Evolutionary conservation across 306 rosid genomes (phyloP).

Genomic region (Acacia acuminata): DNA sequence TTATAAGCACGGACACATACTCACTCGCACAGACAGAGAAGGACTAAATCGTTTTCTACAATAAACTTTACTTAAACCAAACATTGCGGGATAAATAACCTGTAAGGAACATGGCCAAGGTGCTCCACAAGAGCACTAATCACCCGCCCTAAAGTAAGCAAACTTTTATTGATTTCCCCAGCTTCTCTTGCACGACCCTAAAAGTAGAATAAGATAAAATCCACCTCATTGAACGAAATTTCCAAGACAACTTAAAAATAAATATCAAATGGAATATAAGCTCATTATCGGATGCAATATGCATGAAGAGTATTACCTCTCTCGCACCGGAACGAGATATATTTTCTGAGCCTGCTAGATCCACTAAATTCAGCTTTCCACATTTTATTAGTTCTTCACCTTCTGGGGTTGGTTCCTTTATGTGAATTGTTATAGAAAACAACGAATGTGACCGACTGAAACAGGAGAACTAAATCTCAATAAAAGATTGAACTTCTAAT

Average conservation of each 20-base stretch:
- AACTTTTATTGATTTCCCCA: constrained; percentile 96
- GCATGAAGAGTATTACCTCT: constrained; percentile 61
- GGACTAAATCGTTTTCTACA: not conserved
- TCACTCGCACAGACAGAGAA: not conserved
- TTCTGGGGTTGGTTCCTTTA: constrained; percentile 95
- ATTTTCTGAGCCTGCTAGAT: constrained; percentile 96
- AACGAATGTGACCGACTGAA: constrained; percentile 97
- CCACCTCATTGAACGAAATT: not conserved
- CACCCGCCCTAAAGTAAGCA: constrained; percentile 94
- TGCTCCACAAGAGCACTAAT: constrained; percentile 95
- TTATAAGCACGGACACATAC: not conserved
- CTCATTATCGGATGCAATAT: not conserved
- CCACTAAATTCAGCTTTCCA: constrained; percentile 95
- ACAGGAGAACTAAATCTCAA: not conserved
- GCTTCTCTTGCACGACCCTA: constrained; percentile 99
- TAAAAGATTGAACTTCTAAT: not conserved
- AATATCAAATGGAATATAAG: constrained; percentile 1
- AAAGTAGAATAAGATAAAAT: constrained; percentile 21
- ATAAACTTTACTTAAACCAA: not conserved
- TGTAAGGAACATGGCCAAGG: constrained; percentile 96
- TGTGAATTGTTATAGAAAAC: constrained; percentile 96
- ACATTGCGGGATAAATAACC: constrained; percentile 41
- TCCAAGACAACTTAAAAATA: not conserved
- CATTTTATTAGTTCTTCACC: constrained; percentile 98
- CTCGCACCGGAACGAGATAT: constrained; percentile 99